Evolutionary conservation across 106 monocot genomes (phyloP).

Genomic region (Xerophyta viscosa): DNA sequence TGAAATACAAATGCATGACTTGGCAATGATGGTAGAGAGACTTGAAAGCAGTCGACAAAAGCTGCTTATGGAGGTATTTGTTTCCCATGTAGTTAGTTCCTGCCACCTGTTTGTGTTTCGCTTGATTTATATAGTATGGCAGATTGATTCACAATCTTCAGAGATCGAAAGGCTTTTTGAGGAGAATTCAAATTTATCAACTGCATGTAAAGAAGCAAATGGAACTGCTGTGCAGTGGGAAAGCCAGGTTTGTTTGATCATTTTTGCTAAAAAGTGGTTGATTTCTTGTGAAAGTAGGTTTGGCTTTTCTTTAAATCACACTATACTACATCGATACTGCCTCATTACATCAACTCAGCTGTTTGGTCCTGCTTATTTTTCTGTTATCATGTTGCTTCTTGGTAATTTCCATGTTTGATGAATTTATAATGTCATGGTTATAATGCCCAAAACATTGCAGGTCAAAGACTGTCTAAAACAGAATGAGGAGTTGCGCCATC

Average conservation of each 20-base stretch:
- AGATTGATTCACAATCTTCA: constrained; percentile 92
- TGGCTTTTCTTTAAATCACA: too few relatives aligned
- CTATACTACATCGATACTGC: too few relatives aligned
- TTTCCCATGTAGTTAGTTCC: neutral
- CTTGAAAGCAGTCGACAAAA: constrained; percentile 89
- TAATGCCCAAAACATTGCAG: too few relatives aligned
- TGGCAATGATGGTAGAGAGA: constrained; percentile 95
- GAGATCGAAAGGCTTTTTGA: constrained; percentile 76
- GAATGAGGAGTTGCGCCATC: constrained; percentile 74
- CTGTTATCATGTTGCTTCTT: too few relatives aligned
- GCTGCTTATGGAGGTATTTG: constrained; percentile 69
- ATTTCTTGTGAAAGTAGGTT: too few relatives aligned
- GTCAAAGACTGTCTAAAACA: constrained; percentile 84
- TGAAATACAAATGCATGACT: constrained; percentile 86
- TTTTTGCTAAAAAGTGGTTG: constrained; percentile 1
- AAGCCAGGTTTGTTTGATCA: constrained; percentile 32
- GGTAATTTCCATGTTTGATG: neutral
- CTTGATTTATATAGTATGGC: constrained; percentile 4
- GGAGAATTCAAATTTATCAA: constrained; percentile 53
- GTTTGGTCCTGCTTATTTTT: too few relatives aligned
- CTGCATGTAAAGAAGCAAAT: constrained; percentile 43
- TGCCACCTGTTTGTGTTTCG: neutral
- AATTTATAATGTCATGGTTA: too few relatives aligned
- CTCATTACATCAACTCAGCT: too few relatives aligned
- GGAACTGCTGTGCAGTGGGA: constrained; percentile 48